Evolutionary conservation across 345 rosid genomes (phyloP).

Genomic region (Salix arbutifolia): DNA sequence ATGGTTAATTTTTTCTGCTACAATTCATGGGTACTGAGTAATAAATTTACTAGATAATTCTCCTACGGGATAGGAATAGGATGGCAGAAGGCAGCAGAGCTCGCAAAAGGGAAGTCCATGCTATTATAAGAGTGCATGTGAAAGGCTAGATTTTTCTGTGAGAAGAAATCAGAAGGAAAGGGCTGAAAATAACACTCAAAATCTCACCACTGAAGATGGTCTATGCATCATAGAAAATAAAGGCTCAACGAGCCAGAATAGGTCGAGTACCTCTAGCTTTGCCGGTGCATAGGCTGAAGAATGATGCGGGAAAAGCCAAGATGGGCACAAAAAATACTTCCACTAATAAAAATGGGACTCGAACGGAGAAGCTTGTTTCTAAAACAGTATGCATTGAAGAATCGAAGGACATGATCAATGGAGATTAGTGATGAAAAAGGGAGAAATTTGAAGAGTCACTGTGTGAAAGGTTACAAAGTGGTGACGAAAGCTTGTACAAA

Average conservation of each 20-base stretch:
- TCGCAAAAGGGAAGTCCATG: constrained; percentile 11
- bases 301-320: constrained; percentile 6
- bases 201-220: neutral
- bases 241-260: constrained; percentile 5
- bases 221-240: neutral
- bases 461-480: neutral
- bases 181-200: neutral
- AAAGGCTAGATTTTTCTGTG: constrained; percentile 19
- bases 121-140: constrained; percentile 30
- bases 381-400: constrained; percentile 22
- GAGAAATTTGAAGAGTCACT: neutral
- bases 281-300: constrained; percentile 4
- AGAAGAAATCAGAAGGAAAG: constrained; percentile 20
- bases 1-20: too few species aligned
- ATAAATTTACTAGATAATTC: too few species aligned
- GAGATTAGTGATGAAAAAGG: constrained; percentile 12
- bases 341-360: neutral
- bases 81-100: too few species aligned
- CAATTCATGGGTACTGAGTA: too few species aligned
- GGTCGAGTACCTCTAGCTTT: constrained; percentile 11
- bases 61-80: too few species aligned
- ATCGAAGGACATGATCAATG: constrained; percentile 11
- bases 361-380: neutral
- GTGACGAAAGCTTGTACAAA: too few species aligned
- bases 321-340: neutral